Evolutionary conservation across 2,329 filamentous ascomycete species (phyloP).

Genomic region (Penicillium frequentans): DNA sequence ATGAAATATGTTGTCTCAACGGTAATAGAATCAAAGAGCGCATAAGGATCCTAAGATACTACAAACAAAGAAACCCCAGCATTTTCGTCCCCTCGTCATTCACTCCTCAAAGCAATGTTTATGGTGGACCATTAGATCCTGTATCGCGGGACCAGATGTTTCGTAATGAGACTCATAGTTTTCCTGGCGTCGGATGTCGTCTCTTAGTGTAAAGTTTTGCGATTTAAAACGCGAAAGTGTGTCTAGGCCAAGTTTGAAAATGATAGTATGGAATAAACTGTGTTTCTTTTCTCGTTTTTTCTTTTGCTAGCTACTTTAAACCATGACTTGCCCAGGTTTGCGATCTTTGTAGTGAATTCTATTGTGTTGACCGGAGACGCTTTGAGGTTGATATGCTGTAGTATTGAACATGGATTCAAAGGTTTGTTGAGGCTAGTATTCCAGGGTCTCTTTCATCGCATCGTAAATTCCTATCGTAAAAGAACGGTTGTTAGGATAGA

Average conservation of each 20-base stretch:
- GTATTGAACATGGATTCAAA: neutral
- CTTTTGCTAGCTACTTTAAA: neutral
- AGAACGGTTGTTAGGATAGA: neutral
- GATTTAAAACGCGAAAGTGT: neutral
- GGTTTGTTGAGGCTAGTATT: slow-evolving; percentile 7
- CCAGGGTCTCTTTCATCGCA: slow-evolving; percentile 7
- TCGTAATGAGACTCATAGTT: no score
- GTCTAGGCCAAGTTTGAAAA: neutral
- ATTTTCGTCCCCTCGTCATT: neutral
- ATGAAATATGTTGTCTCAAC: neutral
- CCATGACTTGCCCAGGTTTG: neutral
- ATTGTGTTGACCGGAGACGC: neutral
- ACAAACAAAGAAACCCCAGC: neutral
- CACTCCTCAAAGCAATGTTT: neutral
- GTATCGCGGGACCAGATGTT: no score
- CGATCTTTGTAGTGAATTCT: neutral
- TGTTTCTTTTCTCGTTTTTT: neutral
- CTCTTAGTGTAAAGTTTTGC: no score
- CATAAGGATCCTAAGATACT: neutral
- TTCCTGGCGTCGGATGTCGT: no score
- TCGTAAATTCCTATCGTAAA: neutral
- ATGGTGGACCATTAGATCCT: neutral
- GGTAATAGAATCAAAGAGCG: neutral
- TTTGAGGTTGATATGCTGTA: neutral
- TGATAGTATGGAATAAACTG: neutral